phyloP scores from a whole-genome alignment of 1,139 yeast genomes.

The Debaryomycetaceae sp. region DNA sequence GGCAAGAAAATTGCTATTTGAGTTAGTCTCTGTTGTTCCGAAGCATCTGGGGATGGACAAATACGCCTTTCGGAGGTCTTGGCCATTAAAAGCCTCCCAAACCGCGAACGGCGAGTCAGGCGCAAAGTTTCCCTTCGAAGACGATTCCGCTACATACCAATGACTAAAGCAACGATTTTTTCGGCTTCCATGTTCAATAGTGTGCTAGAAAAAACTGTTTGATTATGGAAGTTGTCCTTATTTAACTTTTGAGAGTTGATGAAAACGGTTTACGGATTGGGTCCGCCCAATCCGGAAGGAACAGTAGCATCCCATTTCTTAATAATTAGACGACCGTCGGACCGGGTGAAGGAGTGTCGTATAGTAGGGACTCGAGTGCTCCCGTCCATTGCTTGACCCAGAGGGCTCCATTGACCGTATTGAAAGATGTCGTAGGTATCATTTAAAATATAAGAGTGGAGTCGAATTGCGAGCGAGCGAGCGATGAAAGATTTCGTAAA shows the following conservation, averaged over 20 bases:
- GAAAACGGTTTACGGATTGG: not conserved
- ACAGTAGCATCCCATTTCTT: not conserved
- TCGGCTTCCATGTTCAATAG: slow-evolving; percentile 33
- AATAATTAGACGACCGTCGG: not conserved
- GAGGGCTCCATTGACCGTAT: too few species aligned
- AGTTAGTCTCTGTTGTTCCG: slow-evolving; percentile 6
- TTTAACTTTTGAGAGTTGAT: not conserved
- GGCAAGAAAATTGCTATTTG: slow-evolving; percentile 58
- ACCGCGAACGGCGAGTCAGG: not conserved
- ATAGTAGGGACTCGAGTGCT: too few species aligned
- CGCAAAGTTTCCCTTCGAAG: not conserved
- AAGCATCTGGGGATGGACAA: not conserved
- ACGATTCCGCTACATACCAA: slow-evolving; percentile 20
- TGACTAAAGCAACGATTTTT: slow-evolving; percentile 39
- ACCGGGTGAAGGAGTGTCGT: too few species aligned
- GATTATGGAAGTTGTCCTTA: not conserved
- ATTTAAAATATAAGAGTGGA: too few species aligned
- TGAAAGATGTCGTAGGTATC: too few species aligned
- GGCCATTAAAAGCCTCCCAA: not conserved
- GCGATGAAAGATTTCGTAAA: too few species aligned
- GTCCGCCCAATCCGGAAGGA: not conserved
- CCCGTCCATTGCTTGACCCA: too few species aligned
- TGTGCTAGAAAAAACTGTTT: not conserved
- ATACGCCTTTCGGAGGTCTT: not conserved
- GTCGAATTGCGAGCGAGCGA: too few species aligned